phyloP scores from a whole-genome alignment of 306 rosid species.

The Oemleria cerasiformis region DNA sequence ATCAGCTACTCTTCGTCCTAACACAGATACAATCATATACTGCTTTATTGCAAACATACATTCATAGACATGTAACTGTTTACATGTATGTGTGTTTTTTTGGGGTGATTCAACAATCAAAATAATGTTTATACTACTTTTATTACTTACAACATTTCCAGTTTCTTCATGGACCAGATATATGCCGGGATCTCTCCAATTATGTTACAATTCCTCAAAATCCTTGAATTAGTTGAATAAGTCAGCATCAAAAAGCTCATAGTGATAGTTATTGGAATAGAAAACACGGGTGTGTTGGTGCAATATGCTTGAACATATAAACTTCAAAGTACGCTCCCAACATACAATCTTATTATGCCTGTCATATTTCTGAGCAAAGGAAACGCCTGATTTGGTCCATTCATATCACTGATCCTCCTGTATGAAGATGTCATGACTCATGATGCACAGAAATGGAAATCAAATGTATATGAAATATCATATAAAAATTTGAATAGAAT shows the following conservation, averaged over 20 bases:
- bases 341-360: constrained; percentile 12
- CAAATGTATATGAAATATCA: not conserved
- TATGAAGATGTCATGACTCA: not conserved
- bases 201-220: constrained; percentile 73
- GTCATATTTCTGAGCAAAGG: constrained; percentile 11
- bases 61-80: not conserved
- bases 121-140: not conserved
- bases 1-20: not conserved
- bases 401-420: constrained; percentile 28
- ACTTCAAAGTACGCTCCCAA: not conserved
- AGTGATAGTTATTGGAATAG: not conserved
- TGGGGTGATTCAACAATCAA: not conserved
- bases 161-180: constrained; percentile 42
- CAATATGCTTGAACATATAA: not conserved
- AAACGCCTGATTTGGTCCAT: constrained; percentile 13
- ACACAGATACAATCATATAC: not conserved
- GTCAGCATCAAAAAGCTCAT: not conserved
- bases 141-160: constrained; percentile 59
- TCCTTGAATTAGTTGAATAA: constrained; percentile 35
- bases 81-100: not conserved
- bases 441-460: not conserved
- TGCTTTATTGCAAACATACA: not conserved
- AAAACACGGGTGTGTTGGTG: not conserved
- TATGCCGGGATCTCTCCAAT: constrained; percentile 59
- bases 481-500: not conserved